Evolutionary conservation across 768 basidiomycete species (phyloP).

Genomic region (Hirschioporus abietinus): DNA sequence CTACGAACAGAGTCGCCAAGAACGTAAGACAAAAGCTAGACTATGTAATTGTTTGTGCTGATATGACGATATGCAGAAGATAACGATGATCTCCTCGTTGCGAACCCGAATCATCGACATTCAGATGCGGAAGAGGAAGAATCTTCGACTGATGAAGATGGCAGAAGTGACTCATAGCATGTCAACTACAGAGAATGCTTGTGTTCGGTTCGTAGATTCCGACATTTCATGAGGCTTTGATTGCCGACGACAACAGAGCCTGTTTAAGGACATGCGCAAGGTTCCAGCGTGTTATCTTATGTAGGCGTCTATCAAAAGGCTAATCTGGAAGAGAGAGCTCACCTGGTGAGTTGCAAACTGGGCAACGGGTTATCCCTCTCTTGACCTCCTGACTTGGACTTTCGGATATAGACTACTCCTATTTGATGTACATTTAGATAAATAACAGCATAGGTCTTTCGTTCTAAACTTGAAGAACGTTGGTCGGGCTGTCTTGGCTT

Average conservation of each 20-base stretch:
- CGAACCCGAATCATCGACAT: conserved; percentile 59
- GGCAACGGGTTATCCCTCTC: neutral
- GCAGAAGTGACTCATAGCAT: neutral
- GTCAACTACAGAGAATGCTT: neutral
- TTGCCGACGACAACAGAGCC: neutral
- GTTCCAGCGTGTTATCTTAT: neutral
- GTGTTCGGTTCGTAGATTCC: neutral
- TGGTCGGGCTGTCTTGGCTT: neutral
- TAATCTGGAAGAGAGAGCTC: neutral
- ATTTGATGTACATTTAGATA: no score
- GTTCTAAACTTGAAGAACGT: neutral
- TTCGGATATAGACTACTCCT: no score
- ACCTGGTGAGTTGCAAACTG: neutral
- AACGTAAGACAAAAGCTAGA: conserved; percentile 36
- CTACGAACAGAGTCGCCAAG: conserved; percentile 52
- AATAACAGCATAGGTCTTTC: no score
- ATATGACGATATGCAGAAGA: conserved; percentile 22
- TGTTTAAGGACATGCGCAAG: neutral
- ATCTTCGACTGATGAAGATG: neutral
- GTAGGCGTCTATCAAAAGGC: neutral
- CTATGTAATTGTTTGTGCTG: conserved; percentile 6
- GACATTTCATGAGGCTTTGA: neutral
- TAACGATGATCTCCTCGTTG: conserved; percentile 57
- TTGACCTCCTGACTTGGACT: no score
- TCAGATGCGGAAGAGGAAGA: conserved; percentile 16